Percentiles rank a stretch among this genome's conserved stretches.
Evolutionary conservation across 208 protist species (phyloP).

Genomic region (Crithidia brevicula): DNA sequence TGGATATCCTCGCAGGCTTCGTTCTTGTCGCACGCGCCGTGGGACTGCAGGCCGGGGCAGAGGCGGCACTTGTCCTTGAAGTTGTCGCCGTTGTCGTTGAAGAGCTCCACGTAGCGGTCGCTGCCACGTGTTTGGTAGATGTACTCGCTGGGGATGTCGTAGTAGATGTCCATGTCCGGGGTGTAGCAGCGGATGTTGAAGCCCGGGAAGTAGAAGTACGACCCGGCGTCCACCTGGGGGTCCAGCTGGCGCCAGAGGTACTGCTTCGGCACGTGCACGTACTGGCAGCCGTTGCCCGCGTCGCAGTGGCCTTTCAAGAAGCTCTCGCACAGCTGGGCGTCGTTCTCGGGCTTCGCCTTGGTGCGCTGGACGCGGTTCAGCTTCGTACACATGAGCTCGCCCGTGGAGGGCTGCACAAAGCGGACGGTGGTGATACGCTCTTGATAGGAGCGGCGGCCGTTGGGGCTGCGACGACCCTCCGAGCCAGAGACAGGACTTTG

Average conservation of each 20-base stretch:
- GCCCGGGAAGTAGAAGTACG: conserved; percentile 52
- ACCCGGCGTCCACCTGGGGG: conserved; percentile 39
- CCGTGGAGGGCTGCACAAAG: conserved; percentile 43
- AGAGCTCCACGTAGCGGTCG: conserved; percentile 66
- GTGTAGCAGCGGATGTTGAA: conserved; percentile 81
- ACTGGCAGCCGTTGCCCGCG: conserved; percentile 43
- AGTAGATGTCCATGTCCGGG: conserved; percentile 68
- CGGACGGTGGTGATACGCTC: conserved; percentile 67
- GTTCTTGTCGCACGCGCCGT: conserved; percentile 51
- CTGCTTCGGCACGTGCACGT: conserved; percentile 72
- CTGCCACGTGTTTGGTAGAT: conserved; percentile 66
- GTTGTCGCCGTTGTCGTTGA: conserved; percentile 82
- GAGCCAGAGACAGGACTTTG: conserved; percentile 31
- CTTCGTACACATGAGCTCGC: conserved; percentile 49
- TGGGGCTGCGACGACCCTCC: conserved; percentile 51
- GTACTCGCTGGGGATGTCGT: conserved; percentile 72
- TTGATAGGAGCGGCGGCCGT: conserved; percentile 45
- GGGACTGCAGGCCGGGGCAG: conserved; percentile 43
- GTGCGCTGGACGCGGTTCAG: conserved; percentile 62
- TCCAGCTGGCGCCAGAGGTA: conserved; percentile 73
- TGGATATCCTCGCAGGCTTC: conserved; percentile 64
- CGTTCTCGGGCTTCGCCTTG: conserved; percentile 38
- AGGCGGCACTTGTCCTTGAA: conserved; percentile 82
- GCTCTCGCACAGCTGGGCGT: conserved; percentile 61
- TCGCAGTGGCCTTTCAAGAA: conserved; percentile 67